Conservation (phyloP, 306 rosid species). For the Malus sylvestris region DNA sequence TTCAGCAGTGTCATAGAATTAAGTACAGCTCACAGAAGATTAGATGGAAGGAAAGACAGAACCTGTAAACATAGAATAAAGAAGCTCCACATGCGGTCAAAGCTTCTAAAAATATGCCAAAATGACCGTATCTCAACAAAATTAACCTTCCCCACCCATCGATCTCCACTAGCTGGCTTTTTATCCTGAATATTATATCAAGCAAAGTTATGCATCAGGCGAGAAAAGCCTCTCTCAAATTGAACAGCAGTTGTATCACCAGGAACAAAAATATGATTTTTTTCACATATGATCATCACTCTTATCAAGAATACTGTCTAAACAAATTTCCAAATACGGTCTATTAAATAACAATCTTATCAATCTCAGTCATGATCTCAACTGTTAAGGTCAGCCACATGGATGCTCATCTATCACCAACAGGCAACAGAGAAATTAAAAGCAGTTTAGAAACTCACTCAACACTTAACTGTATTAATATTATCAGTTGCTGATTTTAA, state of each 20-base stretch:
- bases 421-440: neutral
- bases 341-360: neutral
- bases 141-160: conserved; percentile 93
- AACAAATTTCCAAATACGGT: neutral
- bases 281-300: neutral
- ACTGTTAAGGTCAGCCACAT: neutral
- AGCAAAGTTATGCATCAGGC: neutral
- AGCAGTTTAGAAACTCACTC: neutral
- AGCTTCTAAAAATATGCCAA: conserved; percentile 96
- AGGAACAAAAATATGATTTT: neutral
- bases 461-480: neutral
- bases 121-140: conserved; percentile 95
- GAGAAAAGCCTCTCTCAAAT: neutral
- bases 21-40: conserved; percentile 6
- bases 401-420: neutral
- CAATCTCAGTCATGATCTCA: neutral
- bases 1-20: conserved; percentile 16
- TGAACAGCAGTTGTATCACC: neutral
- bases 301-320: neutral
- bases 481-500: neutral
- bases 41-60: conserved; percentile 8
- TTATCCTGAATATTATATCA: conserved; percentile 46
- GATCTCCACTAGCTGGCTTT: conserved; percentile 47
- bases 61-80: conserved; percentile 92
- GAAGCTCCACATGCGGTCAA: conserved; percentile 97